Conservation (phyloP, 371 early-diverging fungal species). For the Mucor racemosus region DNA sequence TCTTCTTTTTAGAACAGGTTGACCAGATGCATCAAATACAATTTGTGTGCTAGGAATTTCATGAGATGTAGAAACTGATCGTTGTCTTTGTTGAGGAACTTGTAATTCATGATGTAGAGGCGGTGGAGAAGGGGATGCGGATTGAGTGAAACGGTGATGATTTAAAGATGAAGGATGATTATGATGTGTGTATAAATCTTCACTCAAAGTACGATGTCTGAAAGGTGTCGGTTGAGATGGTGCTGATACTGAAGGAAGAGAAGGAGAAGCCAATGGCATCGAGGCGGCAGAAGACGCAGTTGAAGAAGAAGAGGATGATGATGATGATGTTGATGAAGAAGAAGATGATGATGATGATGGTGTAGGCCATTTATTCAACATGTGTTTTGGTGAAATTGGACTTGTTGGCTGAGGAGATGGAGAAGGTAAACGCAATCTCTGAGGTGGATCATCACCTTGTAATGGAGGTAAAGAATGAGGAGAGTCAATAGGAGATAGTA, state of each 20-base stretch:
- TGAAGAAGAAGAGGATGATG: conserved; percentile 5
- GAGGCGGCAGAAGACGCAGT: conserved; percentile 11
- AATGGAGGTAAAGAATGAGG: conserved; percentile 24
- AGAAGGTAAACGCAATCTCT: conserved; percentile 19
- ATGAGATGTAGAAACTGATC: conserved; percentile 18
- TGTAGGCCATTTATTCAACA: conserved; percentile 2
- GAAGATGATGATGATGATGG: background rate
- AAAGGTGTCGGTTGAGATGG: background rate
- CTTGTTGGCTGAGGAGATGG: conserved; percentile 22
- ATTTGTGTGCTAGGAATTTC: conserved; percentile 20
- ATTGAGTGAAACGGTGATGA: background rate
- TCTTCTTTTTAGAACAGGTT: conserved; percentile 47
- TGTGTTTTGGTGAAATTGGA: conserved; percentile 10
- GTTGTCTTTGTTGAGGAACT: background rate
- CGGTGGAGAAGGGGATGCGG: conserved; percentile 1
- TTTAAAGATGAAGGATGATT: background rate
- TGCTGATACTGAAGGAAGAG: conserved; percentile 5
- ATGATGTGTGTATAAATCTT: background rate
- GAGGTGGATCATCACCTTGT: conserved; percentile 35
- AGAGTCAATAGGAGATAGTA: conserved; percentile 20
- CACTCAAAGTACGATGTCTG: conserved; percentile 5
- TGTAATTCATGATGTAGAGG: background rate
- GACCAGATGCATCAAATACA: conserved; percentile 26
- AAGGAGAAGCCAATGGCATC: background rate
- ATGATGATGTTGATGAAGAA: background rate